Conservation (phyloP, 495 filamentous ascomycete genomes). For the Immersiella caudata region DNA sequence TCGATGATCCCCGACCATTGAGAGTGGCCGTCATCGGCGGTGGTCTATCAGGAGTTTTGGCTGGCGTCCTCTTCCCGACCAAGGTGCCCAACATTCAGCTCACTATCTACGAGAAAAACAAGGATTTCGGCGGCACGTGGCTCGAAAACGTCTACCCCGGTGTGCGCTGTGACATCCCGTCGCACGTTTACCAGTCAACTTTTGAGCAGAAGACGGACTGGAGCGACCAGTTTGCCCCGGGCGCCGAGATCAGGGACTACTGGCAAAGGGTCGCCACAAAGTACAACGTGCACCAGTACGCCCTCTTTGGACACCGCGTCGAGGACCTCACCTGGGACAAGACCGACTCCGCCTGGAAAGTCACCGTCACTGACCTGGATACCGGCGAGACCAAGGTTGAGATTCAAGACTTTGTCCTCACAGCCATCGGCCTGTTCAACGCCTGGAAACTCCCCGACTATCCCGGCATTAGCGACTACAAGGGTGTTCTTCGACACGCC, state of each 20-base stretch:
- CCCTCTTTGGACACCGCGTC: conserved; percentile 54
- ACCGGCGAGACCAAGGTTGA: conserved; percentile 41
- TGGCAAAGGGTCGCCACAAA: conserved; percentile 63
- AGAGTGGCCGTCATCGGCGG: conserved; percentile 67
- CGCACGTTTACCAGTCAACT: conserved; percentile 69
- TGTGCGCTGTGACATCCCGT: conserved; percentile 69
- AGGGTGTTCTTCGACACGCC: conserved; percentile 57
- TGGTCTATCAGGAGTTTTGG: conserved; percentile 64
- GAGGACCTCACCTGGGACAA: conserved; percentile 58
- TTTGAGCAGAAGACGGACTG: conserved; percentile 69
- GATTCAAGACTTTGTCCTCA: conserved; percentile 55
- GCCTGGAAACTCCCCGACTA: conserved; percentile 60
- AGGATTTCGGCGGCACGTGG: conserved; percentile 50
- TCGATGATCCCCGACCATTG: conserved; percentile 60
- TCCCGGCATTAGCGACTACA: conserved; percentile 57
- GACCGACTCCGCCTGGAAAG: conserved; percentile 53
- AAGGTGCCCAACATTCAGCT: conserved; percentile 60
- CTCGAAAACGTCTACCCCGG: conserved; percentile 65
- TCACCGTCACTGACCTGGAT: conserved; percentile 40
- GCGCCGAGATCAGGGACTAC: conserved; percentile 66
- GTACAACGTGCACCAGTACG: conserved; percentile 61
- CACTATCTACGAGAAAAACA: conserved; percentile 75
- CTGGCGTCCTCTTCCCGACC: conserved; percentile 62
- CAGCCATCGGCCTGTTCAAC: conserved; percentile 59
- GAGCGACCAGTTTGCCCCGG: conserved; percentile 66